Evolutionary conservation across 306 rosid genomes (phyloP).

Genomic region (Pyrus betulifolia): DNA sequence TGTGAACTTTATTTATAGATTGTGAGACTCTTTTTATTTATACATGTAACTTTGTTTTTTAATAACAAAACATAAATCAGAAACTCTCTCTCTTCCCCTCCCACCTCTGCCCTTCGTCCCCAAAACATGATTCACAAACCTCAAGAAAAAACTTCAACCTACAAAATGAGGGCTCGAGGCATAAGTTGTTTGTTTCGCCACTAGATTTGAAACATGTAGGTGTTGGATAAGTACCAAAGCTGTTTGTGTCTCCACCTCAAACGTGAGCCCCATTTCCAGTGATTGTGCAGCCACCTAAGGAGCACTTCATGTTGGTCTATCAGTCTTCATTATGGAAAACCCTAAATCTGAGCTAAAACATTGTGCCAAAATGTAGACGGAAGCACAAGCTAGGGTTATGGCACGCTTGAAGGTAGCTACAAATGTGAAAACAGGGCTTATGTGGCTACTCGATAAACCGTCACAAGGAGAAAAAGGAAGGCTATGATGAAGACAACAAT

Average conservation of each 20-base stretch:
- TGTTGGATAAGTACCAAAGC: slow-evolving; percentile 19
- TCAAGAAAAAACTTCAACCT: too few relatives aligned
- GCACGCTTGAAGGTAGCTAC: slow-evolving; percentile 40
- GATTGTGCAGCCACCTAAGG: slow-evolving; percentile 65
- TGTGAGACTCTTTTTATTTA: too few relatives aligned
- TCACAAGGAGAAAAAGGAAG: slow-evolving; percentile 59
- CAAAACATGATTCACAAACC: too few relatives aligned
- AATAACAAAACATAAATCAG: too few relatives aligned
- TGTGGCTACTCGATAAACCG: slow-evolving; percentile 61
- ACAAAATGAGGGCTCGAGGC: too few relatives aligned
- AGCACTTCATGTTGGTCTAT: slow-evolving; percentile 36
- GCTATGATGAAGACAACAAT: slow-evolving; percentile 35
- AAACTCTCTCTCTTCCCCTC: too few relatives aligned
- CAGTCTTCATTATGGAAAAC: slow-evolving; percentile 35
- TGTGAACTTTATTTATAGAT: too few relatives aligned
- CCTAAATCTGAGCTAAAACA: slow-evolving; percentile 53
- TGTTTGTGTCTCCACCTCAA: neutral
- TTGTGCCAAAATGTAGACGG: slow-evolving; percentile 3
- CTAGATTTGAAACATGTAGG: too few relatives aligned
- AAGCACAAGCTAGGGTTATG: slow-evolving; percentile 27
- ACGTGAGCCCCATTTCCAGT: slow-evolving; percentile 1
- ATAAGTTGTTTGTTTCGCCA: too few relatives aligned
- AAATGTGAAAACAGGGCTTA: slow-evolving; percentile 57
- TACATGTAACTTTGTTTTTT: too few relatives aligned
- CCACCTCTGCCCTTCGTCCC: too few relatives aligned